Conservation (phyloP, 371 early-diverging fungal species). For the Actinomortierella wolfii region DNA sequence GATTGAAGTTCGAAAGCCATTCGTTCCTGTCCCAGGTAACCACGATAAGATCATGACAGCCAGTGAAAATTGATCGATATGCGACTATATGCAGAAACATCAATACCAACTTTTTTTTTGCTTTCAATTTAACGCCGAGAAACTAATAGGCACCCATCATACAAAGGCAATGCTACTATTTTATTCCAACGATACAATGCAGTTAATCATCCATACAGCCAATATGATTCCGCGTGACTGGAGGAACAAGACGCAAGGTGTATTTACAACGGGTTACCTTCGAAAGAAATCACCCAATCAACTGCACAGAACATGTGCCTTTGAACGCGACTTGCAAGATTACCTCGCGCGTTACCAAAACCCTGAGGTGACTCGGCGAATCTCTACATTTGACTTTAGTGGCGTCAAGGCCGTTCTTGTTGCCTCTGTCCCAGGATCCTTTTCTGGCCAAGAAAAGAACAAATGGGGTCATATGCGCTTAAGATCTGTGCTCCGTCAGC, state of each 20-base stretch:
- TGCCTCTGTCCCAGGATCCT: conserved; percentile 56
- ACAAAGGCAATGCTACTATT: conserved; percentile 68
- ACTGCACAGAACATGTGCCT: conserved; percentile 40
- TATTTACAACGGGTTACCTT: conserved; percentile 52
- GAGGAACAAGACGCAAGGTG: conserved; percentile 64
- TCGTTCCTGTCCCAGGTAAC: conserved; percentile 20
- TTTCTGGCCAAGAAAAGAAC: conserved; percentile 36
- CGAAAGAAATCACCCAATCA: conserved; percentile 28
- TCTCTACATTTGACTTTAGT: conserved; percentile 55
- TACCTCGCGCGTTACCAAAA: conserved; percentile 52
- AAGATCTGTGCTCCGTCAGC: conserved; percentile 44
- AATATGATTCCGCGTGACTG: conserved; percentile 66
- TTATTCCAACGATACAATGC: conserved; percentile 50
- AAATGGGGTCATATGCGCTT: conserved; percentile 61
- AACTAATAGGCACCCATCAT: conserved; percentile 62
- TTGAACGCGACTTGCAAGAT: conserved; percentile 58
- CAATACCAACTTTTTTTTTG: background rate
- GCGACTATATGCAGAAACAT: too few relatives aligned
- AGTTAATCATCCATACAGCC: conserved; percentile 66
- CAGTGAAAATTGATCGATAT: too few relatives aligned
- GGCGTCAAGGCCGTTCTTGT: conserved; percentile 46
- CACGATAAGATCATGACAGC: background rate
- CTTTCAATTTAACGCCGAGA: background rate
- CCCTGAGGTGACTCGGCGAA: conserved; percentile 27
- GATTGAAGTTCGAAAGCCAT: conserved; percentile 14